Evolutionary conservation across 352 stramenopile genomes (phyloP).

Genomic region (Elongisporangium prolatum): DNA sequence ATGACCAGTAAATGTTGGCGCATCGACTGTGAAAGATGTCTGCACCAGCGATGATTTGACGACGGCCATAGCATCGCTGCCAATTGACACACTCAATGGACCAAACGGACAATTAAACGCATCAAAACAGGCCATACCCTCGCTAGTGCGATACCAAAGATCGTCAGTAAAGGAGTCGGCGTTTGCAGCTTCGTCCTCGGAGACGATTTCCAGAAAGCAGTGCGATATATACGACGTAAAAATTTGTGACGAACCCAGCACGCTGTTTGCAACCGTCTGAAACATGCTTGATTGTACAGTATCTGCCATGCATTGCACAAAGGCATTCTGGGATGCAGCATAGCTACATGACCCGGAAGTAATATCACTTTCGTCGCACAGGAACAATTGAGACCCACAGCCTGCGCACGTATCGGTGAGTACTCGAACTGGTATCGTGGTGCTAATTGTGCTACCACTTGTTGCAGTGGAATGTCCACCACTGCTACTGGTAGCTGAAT

Average conservation of each 20-base stretch:
- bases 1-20: constrained; percentile 5
- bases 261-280: background rate
- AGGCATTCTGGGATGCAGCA: background rate
- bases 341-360: constrained; percentile 9
- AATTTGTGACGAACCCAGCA: background rate
- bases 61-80: constrained; percentile 12
- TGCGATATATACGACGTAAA: background rate
- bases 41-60: constrained; percentile 1
- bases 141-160: constrained; percentile 13
- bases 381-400: constrained; percentile 6
- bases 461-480: background rate
- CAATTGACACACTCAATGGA: constrained; percentile 5
- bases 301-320: constrained; percentile 1
- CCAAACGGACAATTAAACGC: constrained; percentile 15
- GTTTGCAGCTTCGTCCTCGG: background rate
- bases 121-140: constrained; percentile 18
- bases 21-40: constrained; percentile 5
- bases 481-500: no score
- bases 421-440: background rate
- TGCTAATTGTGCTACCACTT: background rate
- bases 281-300: constrained; percentile 1
- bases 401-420: constrained; percentile 3
- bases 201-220: background rate
- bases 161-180: constrained; percentile 7
- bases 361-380: constrained; percentile 1